phyloP scores from a whole-genome alignment of 2,329 filamentous ascomycete genomes.

The Ophiostoma triangulosporum region DNA sequence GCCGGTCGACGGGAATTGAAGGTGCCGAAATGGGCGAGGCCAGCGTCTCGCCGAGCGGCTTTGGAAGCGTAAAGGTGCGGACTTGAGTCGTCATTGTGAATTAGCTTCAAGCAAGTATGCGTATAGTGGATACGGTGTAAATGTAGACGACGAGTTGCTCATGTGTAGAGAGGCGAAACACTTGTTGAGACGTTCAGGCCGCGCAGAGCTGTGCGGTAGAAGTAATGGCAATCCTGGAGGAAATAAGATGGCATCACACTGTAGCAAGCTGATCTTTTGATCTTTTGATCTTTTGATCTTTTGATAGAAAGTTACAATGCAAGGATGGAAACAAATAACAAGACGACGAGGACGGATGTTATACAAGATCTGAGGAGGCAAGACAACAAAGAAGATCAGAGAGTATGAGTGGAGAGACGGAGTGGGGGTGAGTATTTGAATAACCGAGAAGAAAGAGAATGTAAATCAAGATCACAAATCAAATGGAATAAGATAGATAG shows the following conservation, averaged over 20 bases:
- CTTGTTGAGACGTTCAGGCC: conserved; percentile 69
- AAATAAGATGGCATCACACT: conserved; percentile 66
- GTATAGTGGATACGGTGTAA: too few relatives aligned
- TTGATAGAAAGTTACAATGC: too few relatives aligned
- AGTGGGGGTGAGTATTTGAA: background rate
- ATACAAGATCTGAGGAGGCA: too few relatives aligned
- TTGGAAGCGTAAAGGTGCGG: conserved; percentile 54
- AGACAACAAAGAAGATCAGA: too few relatives aligned
- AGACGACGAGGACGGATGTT: too few relatives aligned
- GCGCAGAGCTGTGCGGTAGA: conserved; percentile 80
- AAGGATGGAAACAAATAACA: conserved; percentile 7
- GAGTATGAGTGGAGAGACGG: background rate
- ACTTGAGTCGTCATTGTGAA: conserved; percentile 46
- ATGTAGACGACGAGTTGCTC: conserved; percentile 13
- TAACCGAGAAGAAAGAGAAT: background rate
- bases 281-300: too few relatives aligned
- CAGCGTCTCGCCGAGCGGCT: conserved; percentile 59
- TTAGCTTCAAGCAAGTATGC: too few relatives aligned
- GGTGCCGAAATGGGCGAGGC: conserved; percentile 26
- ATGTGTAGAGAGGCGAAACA: conserved; percentile 65
- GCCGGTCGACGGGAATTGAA: background rate
- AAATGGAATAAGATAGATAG: background rate
- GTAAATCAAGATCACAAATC: background rate
- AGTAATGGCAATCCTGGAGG: conserved; percentile 82
- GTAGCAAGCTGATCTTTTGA: conserved; percentile 17